A percentile compares a stretch with the other conserved stretches of the same genome.
Evolutionary conservation across 2,329 filamentous ascomycete genomes (phyloP).

Genomic region (Penicillium sp.): DNA sequence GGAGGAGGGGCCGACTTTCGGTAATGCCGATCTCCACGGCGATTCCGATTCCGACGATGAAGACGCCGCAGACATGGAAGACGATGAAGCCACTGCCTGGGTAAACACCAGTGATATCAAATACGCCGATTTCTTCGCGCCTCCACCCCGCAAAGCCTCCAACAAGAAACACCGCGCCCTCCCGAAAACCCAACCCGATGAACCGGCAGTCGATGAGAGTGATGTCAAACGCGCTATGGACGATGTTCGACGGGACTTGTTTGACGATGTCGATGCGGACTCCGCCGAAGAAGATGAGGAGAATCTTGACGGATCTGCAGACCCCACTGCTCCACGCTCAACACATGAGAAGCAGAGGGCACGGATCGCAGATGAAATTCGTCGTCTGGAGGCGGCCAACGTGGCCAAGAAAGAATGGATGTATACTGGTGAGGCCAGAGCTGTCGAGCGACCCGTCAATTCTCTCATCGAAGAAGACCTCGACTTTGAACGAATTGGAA

Average conservation of each 20-base stretch:
- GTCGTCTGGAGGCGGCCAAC: constrained; percentile 82
- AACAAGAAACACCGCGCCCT: constrained; percentile 55
- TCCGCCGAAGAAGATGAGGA: constrained; percentile 59
- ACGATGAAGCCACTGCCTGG: constrained; percentile 59
- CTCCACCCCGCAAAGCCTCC: constrained; percentile 70
- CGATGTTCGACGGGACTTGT: constrained; percentile 83
- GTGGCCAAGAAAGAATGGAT: constrained; percentile 91
- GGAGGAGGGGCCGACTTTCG: constrained; percentile 81
- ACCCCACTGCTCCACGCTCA: constrained; percentile 50
- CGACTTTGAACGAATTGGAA: constrained; percentile 92
- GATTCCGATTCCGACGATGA: constrained; percentile 58
- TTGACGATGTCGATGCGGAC: constrained; percentile 66
- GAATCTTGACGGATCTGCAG: constrained; percentile 62
- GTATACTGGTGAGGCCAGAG: constrained; percentile 81
- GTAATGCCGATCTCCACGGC: constrained; percentile 71
- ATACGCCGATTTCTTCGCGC: constrained; percentile 92
- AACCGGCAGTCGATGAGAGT: constrained; percentile 53
- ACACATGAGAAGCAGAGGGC: constrained; percentile 84
- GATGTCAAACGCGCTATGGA: constrained; percentile 82
- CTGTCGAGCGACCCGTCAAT: constrained; percentile 79
- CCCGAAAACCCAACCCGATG: constrained; percentile 52
- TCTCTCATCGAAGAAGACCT: constrained; percentile 92
- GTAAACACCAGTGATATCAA: constrained; percentile 83
- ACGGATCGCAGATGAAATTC: constrained; percentile 85
- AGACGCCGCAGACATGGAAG: constrained; percentile 47